Conservation (phyloP, 2,329 filamentous ascomycete species). For the Rutstroemia sp. region DNA sequence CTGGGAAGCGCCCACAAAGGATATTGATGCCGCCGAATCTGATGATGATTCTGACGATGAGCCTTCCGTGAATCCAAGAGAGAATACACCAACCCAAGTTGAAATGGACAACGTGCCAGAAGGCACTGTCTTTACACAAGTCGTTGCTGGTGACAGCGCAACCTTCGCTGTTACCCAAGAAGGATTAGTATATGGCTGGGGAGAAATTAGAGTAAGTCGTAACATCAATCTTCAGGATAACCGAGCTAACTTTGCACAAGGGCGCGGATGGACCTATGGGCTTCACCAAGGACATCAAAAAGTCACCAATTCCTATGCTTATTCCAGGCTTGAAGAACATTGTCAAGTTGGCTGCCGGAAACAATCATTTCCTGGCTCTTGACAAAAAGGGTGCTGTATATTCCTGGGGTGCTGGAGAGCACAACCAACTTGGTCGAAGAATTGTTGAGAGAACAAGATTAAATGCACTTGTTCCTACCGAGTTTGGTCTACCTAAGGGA, state of each 20-base stretch:
- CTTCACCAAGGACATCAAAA: conserved; percentile 30
- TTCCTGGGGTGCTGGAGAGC: conserved; percentile 59
- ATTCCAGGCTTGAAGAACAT: conserved; percentile 51
- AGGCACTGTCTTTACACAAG: conserved; percentile 54
- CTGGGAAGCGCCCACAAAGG: conserved; percentile 56
- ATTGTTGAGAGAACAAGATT: conserved; percentile 20
- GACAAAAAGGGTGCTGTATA: conserved; percentile 50
- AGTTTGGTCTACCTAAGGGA: conserved; percentile 10
- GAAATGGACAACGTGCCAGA: conserved; percentile 44
- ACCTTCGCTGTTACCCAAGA: conserved; percentile 69
- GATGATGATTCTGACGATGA: conserved; percentile 43
- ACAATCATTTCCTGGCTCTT: conserved; percentile 52
- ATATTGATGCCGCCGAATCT: conserved; percentile 36
- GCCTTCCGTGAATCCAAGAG: conserved; percentile 54
- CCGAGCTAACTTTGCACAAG: conserved; percentile 27
- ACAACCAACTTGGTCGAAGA: conserved; percentile 51
- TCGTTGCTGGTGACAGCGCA: conserved; percentile 67
- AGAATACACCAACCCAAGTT: conserved; percentile 43
- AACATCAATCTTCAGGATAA: too few relatives aligned
- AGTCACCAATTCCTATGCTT: conserved; percentile 32
- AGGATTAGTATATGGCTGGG: conserved; percentile 77
- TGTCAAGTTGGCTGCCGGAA: conserved; percentile 43
- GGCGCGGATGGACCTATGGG: conserved; percentile 56
- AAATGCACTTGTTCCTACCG: conserved; percentile 15
- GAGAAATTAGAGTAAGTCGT: conserved; percentile 59